Percentiles rank a stretch among this genome's conserved stretches.
Evolutionary conservation across 306 rosid genomes (phyloP).

Genomic region (Vicia sativa): DNA sequence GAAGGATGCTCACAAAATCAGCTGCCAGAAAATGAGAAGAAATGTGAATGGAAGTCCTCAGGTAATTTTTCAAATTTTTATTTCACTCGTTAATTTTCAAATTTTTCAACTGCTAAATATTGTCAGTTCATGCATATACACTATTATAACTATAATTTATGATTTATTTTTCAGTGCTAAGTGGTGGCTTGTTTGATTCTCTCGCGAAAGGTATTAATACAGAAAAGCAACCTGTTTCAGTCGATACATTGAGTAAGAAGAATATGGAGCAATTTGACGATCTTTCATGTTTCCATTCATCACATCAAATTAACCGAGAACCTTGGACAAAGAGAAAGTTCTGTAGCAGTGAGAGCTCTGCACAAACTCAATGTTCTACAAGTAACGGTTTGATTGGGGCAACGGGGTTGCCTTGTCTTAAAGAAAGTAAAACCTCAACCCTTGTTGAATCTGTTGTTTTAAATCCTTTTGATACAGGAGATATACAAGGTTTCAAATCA

Average conservation of each 20-base stretch:
- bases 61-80: conserved; percentile 33
- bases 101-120: conserved; percentile 6
- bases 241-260: conserved; percentile 29
- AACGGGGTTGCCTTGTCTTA: conserved; percentile 37
- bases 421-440: conserved; percentile 40
- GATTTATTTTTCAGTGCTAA: conserved; percentile 42
- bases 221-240: conserved; percentile 26
- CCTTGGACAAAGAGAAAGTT: conserved; percentile 36
- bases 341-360: conserved; percentile 24
- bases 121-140: not conserved
- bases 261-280: conserved; percentile 41
- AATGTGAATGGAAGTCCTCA: conserved; percentile 32
- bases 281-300: conserved; percentile 27
- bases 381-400: conserved; percentile 39
- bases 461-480: conserved; percentile 25
- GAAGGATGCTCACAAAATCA: conserved; percentile 28
- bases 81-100: not conserved
- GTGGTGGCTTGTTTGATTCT: conserved; percentile 34
- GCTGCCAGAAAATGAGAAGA: conserved; percentile 31
- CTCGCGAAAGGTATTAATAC: conserved; percentile 27
- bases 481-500: conserved; percentile 24
- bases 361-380: conserved; percentile 30
- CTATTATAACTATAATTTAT: not conserved
- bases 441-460: conserved; percentile 3
- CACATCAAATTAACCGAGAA: conserved; percentile 38